Base-by-base conservation (phyloP, 495 filamentous ascomycete species). In the Coniosporium apollinis region DNA sequence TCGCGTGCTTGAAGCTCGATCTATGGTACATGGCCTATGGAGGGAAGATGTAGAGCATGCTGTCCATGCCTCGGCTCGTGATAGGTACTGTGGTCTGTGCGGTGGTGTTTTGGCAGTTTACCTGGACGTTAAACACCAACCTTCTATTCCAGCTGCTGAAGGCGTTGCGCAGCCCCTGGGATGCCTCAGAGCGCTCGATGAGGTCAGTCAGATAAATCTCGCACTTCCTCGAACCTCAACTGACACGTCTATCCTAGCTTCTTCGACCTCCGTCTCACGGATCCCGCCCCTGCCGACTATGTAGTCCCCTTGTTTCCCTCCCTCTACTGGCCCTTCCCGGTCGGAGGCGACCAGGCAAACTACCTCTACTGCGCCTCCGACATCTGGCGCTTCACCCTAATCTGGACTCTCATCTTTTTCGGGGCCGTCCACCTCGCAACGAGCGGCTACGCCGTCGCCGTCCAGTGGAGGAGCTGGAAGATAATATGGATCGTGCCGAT, bases 321-420 rank as follows among this genome's bases (percentile, higher is more conserved):
- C 19, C 77, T 97, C 36, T 86, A 87, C 61, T 76, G 80, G 66
- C 76, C 79, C 13, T 60, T 79, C 35, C 67, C 70, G 40, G 42
- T 66, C 28, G 50, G 54, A 33, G 56, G 64, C 38, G 55, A 58
- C 18, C 50, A 62, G 13, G 58, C 67, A 17, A 64, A 66, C 41
- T 82, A 79, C 39, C 74, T 96, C 42, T 89, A 85, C 61, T 69
- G 79, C 52, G 63, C 77, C 21, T 43, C 50, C 21, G 84, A 94
- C 50, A 82, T 93, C 30, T 94, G 83, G 83, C 76, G 79, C 34
- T 94, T 86, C 53, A 97, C 89, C 0, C 60, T 92, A 1, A 70
- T 74, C 51, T 97, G 89, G 89, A 94, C 87, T 21, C 55, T 82
- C 41, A 65, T 85, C 44, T 60, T 76, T 43, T 70, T 71, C 53